Conservation (phyloP, 306 rosid species). For the Sechiopsis laciniata region DNA sequence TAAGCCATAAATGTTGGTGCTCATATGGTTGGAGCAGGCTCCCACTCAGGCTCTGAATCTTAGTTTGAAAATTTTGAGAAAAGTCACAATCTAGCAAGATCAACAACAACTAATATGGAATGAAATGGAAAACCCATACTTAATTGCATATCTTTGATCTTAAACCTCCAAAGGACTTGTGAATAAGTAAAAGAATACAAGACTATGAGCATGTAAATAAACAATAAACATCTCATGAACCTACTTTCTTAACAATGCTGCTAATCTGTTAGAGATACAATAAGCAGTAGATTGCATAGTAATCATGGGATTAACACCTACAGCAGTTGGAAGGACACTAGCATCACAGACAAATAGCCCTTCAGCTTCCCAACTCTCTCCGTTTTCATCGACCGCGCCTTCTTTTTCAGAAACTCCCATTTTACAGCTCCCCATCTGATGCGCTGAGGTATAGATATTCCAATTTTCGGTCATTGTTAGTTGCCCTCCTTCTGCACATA, state of each 20-base stretch:
- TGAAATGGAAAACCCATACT: neutral
- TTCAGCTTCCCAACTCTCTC: constrained; percentile 89
- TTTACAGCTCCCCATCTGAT: constrained; percentile 90
- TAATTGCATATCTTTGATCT: neutral
- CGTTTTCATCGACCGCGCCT: constrained; percentile 67
- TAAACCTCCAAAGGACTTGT: no score
- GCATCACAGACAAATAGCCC: constrained; percentile 70
- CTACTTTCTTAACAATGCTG: constrained; percentile 19
- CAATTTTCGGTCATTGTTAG: constrained; percentile 46
- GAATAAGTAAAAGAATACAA: neutral
- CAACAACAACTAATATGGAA: no score
- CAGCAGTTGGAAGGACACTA: constrained; percentile 69
- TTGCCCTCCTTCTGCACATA: constrained; percentile 45
- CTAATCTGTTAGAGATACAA: constrained; percentile 48
- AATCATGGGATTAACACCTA: constrained; percentile 94
- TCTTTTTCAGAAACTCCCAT: constrained; percentile 55
- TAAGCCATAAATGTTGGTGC: neutral
- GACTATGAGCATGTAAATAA: neutral
- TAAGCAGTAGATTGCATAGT: constrained; percentile 81
- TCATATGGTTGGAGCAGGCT: neutral
- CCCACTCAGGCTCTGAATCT: neutral
- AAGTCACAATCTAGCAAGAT: neutral
- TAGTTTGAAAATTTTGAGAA: neutral
- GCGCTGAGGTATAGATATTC: constrained; percentile 53
- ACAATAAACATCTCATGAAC: neutral